phyloP scores from a whole-genome alignment of 2,329 filamentous ascomycete genomes.

The Cryphonectria japonica region DNA sequence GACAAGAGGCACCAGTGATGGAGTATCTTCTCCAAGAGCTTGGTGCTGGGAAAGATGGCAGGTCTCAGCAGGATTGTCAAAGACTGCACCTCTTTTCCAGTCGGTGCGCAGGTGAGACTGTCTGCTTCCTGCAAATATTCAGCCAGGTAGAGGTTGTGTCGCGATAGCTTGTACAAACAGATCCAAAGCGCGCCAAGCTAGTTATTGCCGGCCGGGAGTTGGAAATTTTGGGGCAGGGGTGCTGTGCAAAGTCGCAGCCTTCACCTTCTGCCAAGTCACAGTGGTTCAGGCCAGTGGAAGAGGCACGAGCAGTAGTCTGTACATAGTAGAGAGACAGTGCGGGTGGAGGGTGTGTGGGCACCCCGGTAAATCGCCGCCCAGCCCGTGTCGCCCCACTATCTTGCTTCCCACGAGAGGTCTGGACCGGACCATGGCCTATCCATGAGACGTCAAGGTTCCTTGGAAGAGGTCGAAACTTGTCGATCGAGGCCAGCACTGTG shows the following conservation, averaged over 20 bases:
- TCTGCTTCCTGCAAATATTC: background rate
- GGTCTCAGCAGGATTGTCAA: background rate
- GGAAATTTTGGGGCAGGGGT: conserved; percentile 21
- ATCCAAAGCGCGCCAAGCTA: conserved; percentile 24
- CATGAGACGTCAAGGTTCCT: conserved; percentile 28
- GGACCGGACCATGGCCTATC: conserved; percentile 19
- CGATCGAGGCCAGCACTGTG: conserved; percentile 22
- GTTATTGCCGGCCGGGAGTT: conserved; percentile 22
- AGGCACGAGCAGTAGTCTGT: background rate
- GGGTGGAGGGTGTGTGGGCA: background rate
- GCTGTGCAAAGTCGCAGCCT: background rate
- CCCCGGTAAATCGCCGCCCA: conserved; percentile 5
- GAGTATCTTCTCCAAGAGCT: background rate
- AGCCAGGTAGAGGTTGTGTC: conserved; percentile 9
- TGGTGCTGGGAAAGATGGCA: background rate
- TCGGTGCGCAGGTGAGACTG: conserved; percentile 1
- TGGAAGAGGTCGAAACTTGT: conserved; percentile 25
- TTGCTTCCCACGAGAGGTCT: conserved; percentile 8
- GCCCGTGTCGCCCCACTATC: conserved; percentile 23
- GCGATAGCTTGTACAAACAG: conserved; percentile 20
- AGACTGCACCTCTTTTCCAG: conserved; percentile 10
- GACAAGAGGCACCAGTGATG: background rate
- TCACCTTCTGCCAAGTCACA: conserved; percentile 1
- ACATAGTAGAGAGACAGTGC: background rate
- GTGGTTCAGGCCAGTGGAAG: background rate